Base-by-base conservation (phyloP, 2,329 filamentous ascomycete species). In the Monosporascus sp. region DNA sequence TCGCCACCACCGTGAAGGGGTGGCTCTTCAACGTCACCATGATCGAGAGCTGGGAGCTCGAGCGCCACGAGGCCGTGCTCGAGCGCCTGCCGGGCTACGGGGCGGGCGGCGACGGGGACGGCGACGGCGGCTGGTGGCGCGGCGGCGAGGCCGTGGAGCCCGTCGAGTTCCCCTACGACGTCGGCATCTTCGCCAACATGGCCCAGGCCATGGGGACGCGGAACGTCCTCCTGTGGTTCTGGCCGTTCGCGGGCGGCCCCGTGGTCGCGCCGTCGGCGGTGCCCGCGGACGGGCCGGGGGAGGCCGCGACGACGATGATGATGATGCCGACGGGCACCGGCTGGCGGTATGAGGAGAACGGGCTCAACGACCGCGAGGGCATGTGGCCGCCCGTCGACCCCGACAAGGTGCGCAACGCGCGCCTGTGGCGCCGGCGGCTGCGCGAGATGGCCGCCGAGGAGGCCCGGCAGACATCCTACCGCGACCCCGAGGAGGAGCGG, bases 101-200 rank as follows among this genome's bases (percentile, higher is more conserved):
- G 51, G 66, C 68, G 8, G 68, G 70, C 36, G 71, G 70, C 7
- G 68, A 71, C 27, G 64, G 54, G 3, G 61, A 56, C 40, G 60
- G 58, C 34, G 64, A 61, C 11, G 57, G 58, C 20, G 61, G 71
- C 77, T 45, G 69, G 75, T 51, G 73, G 66, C 1, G 73, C 69
- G 4, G 52, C 19, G 58, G 57, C 48, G 59, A 58, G n/a, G 62
- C 48, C 19, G 56, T 88, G 44, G 75, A 80, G 53, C 80, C 77
- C 51, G 81, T 92, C 62, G 88, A 93, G 68, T 94, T 91, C 61
- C 90, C 90, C 0, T 94, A 91, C 70, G 90, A 95, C 64, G 72
- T 93, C 45, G 88, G 88, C 49, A 75, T 94, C 61, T 91, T 83
- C 73, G 68, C 73, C 37, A 95, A 95, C 68, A 77, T 93, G 66